Evolutionary conservation across 352 stramenopile species (phyloP).

Genomic region (Phytophthora sp.): DNA sequence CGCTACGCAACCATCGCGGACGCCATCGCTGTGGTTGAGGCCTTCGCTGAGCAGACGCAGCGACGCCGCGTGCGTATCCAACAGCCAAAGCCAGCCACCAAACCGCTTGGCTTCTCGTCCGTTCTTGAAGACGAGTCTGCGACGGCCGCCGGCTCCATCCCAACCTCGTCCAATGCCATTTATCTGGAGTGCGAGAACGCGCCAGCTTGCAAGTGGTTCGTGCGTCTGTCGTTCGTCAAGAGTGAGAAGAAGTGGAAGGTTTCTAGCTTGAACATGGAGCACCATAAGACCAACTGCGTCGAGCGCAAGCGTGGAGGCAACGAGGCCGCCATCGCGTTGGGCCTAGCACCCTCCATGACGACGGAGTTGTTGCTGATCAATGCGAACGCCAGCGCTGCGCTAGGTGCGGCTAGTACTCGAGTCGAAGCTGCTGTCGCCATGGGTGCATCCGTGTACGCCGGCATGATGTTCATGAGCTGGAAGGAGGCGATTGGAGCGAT

Average conservation of each 20-base stretch:
- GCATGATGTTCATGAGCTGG: constrained; percentile 57
- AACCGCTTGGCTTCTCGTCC: constrained; percentile 10
- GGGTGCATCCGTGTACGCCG: constrained; percentile 47
- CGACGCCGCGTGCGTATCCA: constrained; percentile 59
- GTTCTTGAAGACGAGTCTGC: background rate
- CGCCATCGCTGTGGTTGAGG: constrained; percentile 65
- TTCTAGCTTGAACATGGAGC: constrained; percentile 69
- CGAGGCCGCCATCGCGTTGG: background rate
- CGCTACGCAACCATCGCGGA: constrained; percentile 69
- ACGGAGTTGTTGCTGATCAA: constrained; percentile 21
- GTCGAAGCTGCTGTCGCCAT: constrained; percentile 17
- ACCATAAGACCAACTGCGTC: constrained; percentile 67
- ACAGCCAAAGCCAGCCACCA: constrained; percentile 37
- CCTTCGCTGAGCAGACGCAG: constrained; percentile 62
- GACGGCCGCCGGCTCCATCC: background rate
- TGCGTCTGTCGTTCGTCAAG: constrained; percentile 66
- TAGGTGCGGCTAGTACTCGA: constrained; percentile 4
- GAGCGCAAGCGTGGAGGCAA: constrained; percentile 26
- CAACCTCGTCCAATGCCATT: constrained; percentile 48
- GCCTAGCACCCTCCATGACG: constrained; percentile 48
- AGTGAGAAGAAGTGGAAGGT: constrained; percentile 78
- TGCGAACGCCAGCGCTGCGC: constrained; percentile 12
- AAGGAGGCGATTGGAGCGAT: constrained; percentile 65
- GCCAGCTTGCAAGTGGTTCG: constrained; percentile 79
- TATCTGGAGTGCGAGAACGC: constrained; percentile 71